These are phyloP conservation scores for Periglandula ipomoeae DNA, from an alignment of 2,329 filamentous ascomycete genomes.

Conservation along the genomic window DNA sequence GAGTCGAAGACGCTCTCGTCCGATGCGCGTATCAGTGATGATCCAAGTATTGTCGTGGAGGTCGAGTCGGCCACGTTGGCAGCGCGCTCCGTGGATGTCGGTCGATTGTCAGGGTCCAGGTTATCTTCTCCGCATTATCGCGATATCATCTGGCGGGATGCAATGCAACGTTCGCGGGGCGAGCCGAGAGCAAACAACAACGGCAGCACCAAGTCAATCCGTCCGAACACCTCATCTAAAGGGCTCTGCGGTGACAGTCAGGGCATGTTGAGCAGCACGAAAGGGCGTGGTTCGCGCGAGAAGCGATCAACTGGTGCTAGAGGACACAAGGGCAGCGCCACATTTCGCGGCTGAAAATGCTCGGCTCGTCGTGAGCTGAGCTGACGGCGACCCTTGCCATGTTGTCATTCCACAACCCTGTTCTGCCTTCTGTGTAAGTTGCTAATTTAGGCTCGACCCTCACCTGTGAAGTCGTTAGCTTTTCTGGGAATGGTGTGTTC, in stretches of 20 bases:
- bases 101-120: not conserved
- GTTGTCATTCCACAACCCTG: not conserved
- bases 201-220: not conserved
- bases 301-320: not conserved
- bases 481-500: too few species aligned
- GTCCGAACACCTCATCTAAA: not conserved
- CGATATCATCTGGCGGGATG: not conserved
- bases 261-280: not conserved
- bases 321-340: conserved; percentile 1
- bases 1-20: not conserved
- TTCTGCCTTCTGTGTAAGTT: not conserved
- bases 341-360: conserved; percentile 5
- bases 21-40: not conserved
- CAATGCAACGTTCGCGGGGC: not conserved
- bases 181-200: not conserved
- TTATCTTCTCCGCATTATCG: not conserved
- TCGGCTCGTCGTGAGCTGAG: not conserved
- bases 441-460: not conserved
- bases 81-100: not conserved
- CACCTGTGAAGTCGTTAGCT: too few species aligned
- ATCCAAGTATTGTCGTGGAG: not conserved
- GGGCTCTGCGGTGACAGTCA: not conserved
- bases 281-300: not conserved
- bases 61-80: too few species aligned
- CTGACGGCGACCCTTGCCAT: not conserved